Base-by-base conservation (phyloP, 192 early-diverging fungal species). In the Borealophlyctis nickersoniae region DNA sequence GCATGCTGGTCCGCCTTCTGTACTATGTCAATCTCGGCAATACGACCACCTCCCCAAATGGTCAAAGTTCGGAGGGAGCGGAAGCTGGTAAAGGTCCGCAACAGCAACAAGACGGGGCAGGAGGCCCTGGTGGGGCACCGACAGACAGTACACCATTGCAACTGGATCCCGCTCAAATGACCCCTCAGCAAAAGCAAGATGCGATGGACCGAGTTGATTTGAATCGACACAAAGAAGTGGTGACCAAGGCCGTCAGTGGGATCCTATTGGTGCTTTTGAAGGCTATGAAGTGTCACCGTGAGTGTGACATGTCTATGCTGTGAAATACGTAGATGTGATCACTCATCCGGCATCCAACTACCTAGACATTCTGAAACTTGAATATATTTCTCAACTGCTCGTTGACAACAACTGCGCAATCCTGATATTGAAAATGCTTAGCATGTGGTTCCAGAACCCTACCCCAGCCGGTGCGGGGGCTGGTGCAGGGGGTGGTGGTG, bases 341-440 rank as follows among this genome's bases (percentile, higher is more conserved):
- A 29, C 49, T 62, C 19, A 56, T n/a, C n/a, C n/a, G n/a, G n/a
- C n/a, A n/a, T n/a, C 39, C 36, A 34, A n/a, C 30, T 60, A 9
- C 57, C 4, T 49, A 90, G 87, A 91, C 70, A 75, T 75, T 11
- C 62, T 92, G 33, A 87, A 87, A 55, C 90, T 86, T 70, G 89
- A 93, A 70, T 86, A 92, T 69, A 68, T 92, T 11, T 85, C 82
- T 3, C 88, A 90, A 58, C 74, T 90, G 1, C 76, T 93, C 27
- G 80, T 92, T 23, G 92, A 93, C 66, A 91, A 90, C 23, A 91
- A 89, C 50, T 88, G 89, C 39, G 73, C 90, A n/a, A 81, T 93
- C 31, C 65, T 93, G 4, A 82, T 93, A 31, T 72, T 93, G 9
- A 93, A 92, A 63, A 86, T 93, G 70, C 79, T 92, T n/a, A 76